Percentiles rank a stretch among this genome's conserved stretches.
Conservation (phyloP, 139 green algal genomes). For the Tetradesmus lagerheimii region DNA sequence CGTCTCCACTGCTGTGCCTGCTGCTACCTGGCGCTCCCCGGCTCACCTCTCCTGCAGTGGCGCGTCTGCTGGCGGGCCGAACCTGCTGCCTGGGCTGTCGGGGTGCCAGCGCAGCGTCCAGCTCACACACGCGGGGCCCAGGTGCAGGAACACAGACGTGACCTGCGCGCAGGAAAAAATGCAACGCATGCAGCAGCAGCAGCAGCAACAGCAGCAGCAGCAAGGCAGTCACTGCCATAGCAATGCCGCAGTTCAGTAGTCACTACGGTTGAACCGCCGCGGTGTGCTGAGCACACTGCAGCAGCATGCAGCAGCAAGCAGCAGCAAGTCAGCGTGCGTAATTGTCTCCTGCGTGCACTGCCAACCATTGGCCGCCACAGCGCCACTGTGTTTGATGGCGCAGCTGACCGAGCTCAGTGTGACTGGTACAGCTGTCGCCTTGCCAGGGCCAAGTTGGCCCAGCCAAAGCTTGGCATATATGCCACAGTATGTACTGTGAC, state of each 20-base stretch:
- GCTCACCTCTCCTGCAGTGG: conserved; percentile 23
- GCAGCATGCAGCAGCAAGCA: neutral
- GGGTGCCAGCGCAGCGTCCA: conserved; percentile 76
- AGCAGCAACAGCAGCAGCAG: neutral
- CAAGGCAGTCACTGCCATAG: neutral
- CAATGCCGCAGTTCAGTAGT: neutral
- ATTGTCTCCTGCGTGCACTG: too few relatives aligned
- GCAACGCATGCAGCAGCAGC: neutral
- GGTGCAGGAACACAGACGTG: conserved; percentile 83
- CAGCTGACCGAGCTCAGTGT: too few relatives aligned
- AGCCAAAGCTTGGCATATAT: too few relatives aligned
- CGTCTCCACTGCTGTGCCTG: too few relatives aligned
- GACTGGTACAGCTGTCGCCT: too few relatives aligned
- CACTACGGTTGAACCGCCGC: too few relatives aligned
- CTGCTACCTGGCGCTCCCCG: too few relatives aligned
- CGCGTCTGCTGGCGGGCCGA: conserved; percentile 25
- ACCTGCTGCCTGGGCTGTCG: conserved; percentile 38
- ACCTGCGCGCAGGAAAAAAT: conserved; percentile 57
- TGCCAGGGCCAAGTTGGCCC: too few relatives aligned
- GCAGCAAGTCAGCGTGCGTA: neutral
- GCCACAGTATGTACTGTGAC: too few relatives aligned
- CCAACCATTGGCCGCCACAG: too few relatives aligned
- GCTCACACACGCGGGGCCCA: conserved; percentile 78
- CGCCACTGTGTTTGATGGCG: too few relatives aligned
- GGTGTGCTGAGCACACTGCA: too few relatives aligned